Percentiles rank a stretch among this genome's conserved stretches.
phyloP scores from a whole-genome alignment of 495 filamentous ascomycete species.

The Aspergillus hancockii region DNA sequence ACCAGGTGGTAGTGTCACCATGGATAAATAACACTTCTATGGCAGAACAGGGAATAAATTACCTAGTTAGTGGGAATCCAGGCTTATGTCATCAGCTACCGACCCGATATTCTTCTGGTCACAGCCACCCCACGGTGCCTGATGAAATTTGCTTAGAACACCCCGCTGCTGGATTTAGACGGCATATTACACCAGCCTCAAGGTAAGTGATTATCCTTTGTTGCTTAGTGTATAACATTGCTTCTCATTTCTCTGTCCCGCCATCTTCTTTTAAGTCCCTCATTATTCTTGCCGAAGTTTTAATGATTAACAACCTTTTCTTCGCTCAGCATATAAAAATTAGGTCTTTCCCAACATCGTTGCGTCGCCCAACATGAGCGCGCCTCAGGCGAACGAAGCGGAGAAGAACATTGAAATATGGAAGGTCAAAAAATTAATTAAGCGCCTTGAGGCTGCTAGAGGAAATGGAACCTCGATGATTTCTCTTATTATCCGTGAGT shows the following conservation, averaged over 20 bases:
- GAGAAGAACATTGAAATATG: conserved; percentile 93
- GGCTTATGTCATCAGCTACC: conserved; percentile 30
- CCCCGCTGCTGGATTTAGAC: conserved; percentile 35
- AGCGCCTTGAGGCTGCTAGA: conserved; percentile 86
- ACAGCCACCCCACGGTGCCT: conserved; percentile 42
- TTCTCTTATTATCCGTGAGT: conserved; percentile 93
- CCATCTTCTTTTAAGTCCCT: conserved; percentile 2
- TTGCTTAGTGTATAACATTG: background rate
- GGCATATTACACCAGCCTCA: conserved; percentile 30
- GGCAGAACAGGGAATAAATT: too few relatives aligned
- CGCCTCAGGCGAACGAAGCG: conserved; percentile 84
- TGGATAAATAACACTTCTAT: too few relatives aligned
- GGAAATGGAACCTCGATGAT: conserved; percentile 99
- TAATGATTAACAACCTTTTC: conserved; percentile 9
- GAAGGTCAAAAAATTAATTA: conserved; percentile 97
- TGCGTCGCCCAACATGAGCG: conserved; percentile 75
- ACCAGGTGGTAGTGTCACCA: too few relatives aligned
- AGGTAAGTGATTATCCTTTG: conserved; percentile 19
- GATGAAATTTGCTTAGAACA: conserved; percentile 41
- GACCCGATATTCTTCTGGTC: conserved; percentile 41
- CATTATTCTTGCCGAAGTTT: conserved; percentile 9
- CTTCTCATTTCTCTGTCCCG: background rate
- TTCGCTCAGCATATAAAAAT: conserved; percentile 16
- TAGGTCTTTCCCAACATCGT: conserved; percentile 27
- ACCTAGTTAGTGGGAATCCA: too few relatives aligned